Evolutionary conservation across 371 early-diverging fungal genomes (phyloP), one percentile per base, ranked within the genome.

Genomic region (Mucor ambiguus): DNA sequence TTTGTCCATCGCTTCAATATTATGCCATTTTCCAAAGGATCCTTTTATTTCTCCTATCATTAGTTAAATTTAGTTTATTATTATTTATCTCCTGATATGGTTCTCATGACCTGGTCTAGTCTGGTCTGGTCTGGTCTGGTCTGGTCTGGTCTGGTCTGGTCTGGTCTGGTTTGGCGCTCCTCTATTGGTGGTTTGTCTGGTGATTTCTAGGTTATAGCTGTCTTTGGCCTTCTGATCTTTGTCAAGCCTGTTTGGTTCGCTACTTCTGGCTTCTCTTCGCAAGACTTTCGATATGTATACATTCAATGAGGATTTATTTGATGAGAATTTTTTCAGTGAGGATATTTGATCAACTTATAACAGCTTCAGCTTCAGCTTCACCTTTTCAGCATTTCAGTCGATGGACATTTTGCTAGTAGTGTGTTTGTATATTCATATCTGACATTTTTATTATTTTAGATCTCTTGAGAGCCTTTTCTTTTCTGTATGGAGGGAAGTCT

Each of bases 391-490:
- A 49, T 49, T 49, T 49, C 12, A 49, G 49, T 49, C 24, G 49
- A 49, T 49, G 22, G 49, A 26, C 44, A 44, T 44, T 44, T 44
- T 49, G 24, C 24, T 49, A 26, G 24, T 48, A 48, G 1, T 49
- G 22, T 49, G 49, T 46, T 46, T 18, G 46, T 49, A 49, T 49
- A 49, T 49, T 49, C 49, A 49, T 49, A 49, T 49, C 49, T 49
- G 12, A 49, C 26, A 24, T 49, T 26, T 49, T 49, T 49, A 3
- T 49, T 49, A 37, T 49, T 49, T 49, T 49, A 49, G 49, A 49
- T 49, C 26, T 49, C 49, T 49, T 49, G 49, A 49, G 49, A 49
- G 44, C 44, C 37, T 44, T 44, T 44, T 43, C 43, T 43, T 49
- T 49, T 49, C 26, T 37, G 26, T 24, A 22, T 49, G 49, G 49